These are phyloP conservation scores for Fusarium sp. DNA, from an alignment of 2,329 filamentous ascomycete species.

Conservation along the genomic window DNA sequence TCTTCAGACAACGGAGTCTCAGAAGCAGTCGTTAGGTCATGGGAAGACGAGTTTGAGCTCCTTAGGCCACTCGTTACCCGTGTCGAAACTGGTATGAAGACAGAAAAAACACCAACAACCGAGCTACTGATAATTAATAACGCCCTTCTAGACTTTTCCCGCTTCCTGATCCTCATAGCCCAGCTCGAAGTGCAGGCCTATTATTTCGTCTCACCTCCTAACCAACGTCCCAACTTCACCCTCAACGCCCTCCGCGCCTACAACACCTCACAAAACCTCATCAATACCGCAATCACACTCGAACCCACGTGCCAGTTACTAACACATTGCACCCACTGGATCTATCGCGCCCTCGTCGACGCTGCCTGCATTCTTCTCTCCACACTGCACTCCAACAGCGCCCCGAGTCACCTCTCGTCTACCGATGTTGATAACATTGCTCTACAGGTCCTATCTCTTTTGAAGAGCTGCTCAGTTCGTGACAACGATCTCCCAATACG, in stretches of 20 bases:
- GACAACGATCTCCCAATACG: slow-evolving; percentile 66
- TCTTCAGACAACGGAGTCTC: slow-evolving; percentile 64
- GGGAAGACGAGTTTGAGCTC: slow-evolving; percentile 68
- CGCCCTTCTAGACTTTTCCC: slow-evolving; percentile 58
- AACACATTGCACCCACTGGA: slow-evolving; percentile 64
- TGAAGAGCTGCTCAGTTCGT: slow-evolving; percentile 61
- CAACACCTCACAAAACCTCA: slow-evolving; percentile 63
- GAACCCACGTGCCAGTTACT: slow-evolving; percentile 60
- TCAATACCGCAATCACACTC: slow-evolving; percentile 60
- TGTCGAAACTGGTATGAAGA: slow-evolving; percentile 60
- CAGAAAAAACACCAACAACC: neutral
- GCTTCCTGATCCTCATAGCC: slow-evolving; percentile 64
- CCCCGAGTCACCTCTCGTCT: slow-evolving; percentile 51
- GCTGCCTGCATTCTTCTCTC: slow-evolving; percentile 63
- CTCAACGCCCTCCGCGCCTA: slow-evolving; percentile 64
- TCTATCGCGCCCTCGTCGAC: slow-evolving; percentile 63
- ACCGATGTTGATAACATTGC: slow-evolving; percentile 52
- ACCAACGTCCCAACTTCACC: slow-evolving; percentile 56
- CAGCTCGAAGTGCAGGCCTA: slow-evolving; percentile 68
- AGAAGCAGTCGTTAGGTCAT: slow-evolving; percentile 61
- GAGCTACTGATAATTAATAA: neutral
- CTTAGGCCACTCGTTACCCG: slow-evolving; percentile 62
- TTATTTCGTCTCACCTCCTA: slow-evolving; percentile 64
- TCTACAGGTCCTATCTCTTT: slow-evolving; percentile 53
- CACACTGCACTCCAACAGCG: slow-evolving; percentile 62